These are phyloP conservation scores for Candida sanyaensis DNA, from an alignment of 1,139 yeast species.

Conservation along the genomic window DNA sequence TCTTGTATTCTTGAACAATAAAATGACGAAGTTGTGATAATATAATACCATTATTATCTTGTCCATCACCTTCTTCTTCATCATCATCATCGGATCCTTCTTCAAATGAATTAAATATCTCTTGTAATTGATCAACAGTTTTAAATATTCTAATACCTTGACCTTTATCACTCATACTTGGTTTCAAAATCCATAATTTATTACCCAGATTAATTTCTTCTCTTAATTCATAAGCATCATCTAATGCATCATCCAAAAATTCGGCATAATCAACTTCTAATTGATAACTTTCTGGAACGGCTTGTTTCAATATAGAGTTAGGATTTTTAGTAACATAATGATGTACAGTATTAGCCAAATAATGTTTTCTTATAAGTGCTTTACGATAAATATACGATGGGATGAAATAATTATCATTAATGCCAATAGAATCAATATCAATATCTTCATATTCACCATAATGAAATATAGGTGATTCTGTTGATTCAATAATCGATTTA, in stretches of 20 bases:
- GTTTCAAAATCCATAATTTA: slow-evolving; percentile 87
- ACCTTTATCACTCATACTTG: slow-evolving; percentile 96
- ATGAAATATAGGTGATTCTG: slow-evolving; percentile 51
- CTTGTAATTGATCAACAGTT: slow-evolving; percentile 77
- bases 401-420: slow-evolving; percentile 52
- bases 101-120: slow-evolving; percentile 81
- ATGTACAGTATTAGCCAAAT: slow-evolving; percentile 76
- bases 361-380: slow-evolving; percentile 88
- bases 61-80: slow-evolving; percentile 44
- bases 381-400: slow-evolving; percentile 86
- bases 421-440: slow-evolving; percentile 62
- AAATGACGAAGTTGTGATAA: slow-evolving; percentile 90
- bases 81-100: slow-evolving; percentile 64
- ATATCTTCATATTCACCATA: slow-evolving; percentile 90
- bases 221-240: slow-evolving; percentile 86
- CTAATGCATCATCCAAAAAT: slow-evolving; percentile 88
- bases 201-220: slow-evolving; percentile 67
- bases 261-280: slow-evolving; percentile 96
- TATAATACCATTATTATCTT: slow-evolving; percentile 58
- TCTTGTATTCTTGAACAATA: slow-evolving; percentile 78
- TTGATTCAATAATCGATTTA: slow-evolving; percentile 19
- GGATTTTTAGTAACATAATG: slow-evolving; percentile 78
- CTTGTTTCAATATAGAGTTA: slow-evolving; percentile 52
- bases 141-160: slow-evolving; percentile 88
- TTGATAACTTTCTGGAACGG: slow-evolving; percentile 76